These are phyloP conservation scores for Penicillium oxalicum DNA, from an alignment of 2,329 filamentous ascomycete species.

Conservation along the genomic window DNA sequence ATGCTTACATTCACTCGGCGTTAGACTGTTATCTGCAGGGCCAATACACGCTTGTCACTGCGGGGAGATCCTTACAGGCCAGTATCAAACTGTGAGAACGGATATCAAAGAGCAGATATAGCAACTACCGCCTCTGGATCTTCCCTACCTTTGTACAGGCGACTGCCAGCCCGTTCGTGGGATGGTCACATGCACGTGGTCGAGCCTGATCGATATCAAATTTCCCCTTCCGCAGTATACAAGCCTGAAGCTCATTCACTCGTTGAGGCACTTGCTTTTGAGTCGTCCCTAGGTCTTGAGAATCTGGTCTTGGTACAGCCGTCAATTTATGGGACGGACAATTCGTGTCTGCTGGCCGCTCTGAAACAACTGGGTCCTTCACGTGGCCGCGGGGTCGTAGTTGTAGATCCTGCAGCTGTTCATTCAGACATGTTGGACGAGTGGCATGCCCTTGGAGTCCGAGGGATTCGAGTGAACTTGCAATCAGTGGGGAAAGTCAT, in stretches of 20 bases:
- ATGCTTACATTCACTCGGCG: conserved; percentile 25
- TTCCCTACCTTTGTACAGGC: conserved; percentile 15
- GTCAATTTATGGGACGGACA: conserved; percentile 57
- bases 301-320: conserved; percentile 58
- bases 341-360: conserved; percentile 53
- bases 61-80: conserved; percentile 3
- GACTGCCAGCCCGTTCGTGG: conserved; percentile 43
- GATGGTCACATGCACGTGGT: conserved; percentile 61
- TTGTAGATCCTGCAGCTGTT: conserved; percentile 47
- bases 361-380: conserved; percentile 45
- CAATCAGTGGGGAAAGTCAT: conserved; percentile 47
- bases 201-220: conserved; percentile 48
- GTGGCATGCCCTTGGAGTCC: conserved; percentile 55
- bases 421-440: conserved; percentile 37
- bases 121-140: neutral
- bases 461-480: conserved; percentile 56
- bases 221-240: conserved; percentile 48
- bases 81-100: conserved; percentile 5
- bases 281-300: conserved; percentile 46
- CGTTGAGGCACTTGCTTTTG: conserved; percentile 48
- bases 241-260: conserved; percentile 47
- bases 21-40: conserved; percentile 12
- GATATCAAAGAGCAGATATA: neutral
- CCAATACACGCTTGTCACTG: conserved; percentile 16
- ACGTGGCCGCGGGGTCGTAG: conserved; percentile 51